Base-by-base conservation (phyloP, 2,329 filamentous ascomycete species). In the Diaporthe vexans region DNA sequence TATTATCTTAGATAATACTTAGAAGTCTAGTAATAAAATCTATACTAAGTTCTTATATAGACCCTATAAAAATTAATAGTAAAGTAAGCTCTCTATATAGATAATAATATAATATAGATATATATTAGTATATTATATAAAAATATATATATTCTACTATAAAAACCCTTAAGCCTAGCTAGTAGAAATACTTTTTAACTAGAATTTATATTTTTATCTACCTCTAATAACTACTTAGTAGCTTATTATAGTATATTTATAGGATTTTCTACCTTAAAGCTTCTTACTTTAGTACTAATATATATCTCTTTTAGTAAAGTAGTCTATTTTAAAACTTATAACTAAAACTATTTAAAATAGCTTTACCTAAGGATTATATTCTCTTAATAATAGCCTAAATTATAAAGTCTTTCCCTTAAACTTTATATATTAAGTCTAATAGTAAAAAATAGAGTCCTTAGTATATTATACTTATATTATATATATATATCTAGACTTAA, bases 121-220 rank as follows among this genome's bases (percentile, higher is more conserved):
- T 57, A 35, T 35, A 57, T 57, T 57, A 57, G 19, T 57, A 57
- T 57, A 57, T 57, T 35, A 35, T 35, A 35, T 57, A 57, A 57
- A 6, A 57, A 0, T 35, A n/a, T 35, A 57, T 35, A 35, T 57
- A 57, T 0, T 57, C n/a, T 57, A 35, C n/a, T 9, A 57, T 57
- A 57, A 6, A 57, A 9, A 10, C 4, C n/a, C 9, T 52, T 52
- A 52, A 52, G 6, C 6, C 11, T 24, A 24, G 13, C 4, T 52
- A 52, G 6, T 52, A 52, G 29, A 52, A 52, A 52, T 11, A 24
- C n/a, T 52, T 52, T 52, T 52, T 24, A 52, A 52, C 29, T 29
- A 29, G 4, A 13, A 24, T 52, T 52, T 52, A 52, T 52, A 52
- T 26, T 15, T 52, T 13, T 52, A 24, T 52, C 13, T 52, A 52